phyloP scores from a whole-genome alignment of 306 rosid species.

The Dalbergia oliveri region DNA sequence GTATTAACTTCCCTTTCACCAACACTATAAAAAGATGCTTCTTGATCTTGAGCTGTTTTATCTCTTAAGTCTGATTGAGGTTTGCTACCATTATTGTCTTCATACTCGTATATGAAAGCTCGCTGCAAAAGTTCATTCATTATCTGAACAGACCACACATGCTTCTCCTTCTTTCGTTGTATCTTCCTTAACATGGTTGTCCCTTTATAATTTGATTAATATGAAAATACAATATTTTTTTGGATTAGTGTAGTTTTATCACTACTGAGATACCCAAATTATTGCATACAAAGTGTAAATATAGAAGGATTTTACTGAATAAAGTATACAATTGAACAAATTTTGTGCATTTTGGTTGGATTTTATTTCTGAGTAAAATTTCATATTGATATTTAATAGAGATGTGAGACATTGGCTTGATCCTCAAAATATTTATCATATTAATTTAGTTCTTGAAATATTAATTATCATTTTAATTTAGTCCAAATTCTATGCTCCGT shows the following conservation, averaged over 20 bases:
- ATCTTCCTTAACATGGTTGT: neutral
- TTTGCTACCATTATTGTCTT: neutral
- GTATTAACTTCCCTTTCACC: neutral
- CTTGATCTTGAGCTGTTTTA: too few species aligned
- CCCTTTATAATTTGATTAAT: slow-evolving; percentile 29
- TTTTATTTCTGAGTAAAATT: too few species aligned
- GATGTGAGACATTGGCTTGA: too few species aligned
- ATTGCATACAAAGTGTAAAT: too few species aligned
- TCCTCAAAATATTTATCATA: too few species aligned
- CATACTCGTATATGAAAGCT: slow-evolving; percentile 42
- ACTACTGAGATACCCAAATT: neutral
- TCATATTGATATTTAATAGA: too few species aligned
- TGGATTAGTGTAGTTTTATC: neutral
- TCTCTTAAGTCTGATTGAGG: neutral
- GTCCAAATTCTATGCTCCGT: too few species aligned
- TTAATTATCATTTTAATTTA: too few species aligned
- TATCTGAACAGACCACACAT: slow-evolving; percentile 45
- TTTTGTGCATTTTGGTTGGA: too few species aligned
- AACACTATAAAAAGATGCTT: neutral
- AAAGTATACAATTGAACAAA: too few species aligned
- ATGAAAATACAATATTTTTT: neutral
- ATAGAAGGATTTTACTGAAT: too few species aligned
- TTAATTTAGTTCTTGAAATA: too few species aligned
- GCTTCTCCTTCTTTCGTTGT: slow-evolving; percentile 38
- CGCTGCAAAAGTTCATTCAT: slow-evolving; percentile 33